Conservation (phyloP, 2,329 filamentous ascomycete species). For the Paracamarosporium sp. region DNA sequence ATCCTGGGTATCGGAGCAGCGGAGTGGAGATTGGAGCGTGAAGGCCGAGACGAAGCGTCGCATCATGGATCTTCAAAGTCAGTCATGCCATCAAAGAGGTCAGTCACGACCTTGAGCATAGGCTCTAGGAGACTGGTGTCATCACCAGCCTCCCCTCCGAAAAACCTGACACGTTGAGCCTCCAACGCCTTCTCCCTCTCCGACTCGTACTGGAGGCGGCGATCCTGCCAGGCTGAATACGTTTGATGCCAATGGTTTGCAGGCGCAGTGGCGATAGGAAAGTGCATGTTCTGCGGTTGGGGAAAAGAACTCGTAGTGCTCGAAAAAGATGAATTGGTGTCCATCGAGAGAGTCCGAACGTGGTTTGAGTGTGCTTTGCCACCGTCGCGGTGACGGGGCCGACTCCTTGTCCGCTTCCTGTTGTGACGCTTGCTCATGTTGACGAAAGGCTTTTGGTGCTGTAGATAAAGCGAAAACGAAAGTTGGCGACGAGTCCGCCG, state of each 20-base stretch:
- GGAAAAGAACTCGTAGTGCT: slow-evolving; percentile 31
- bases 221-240: slow-evolving; percentile 46
- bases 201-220: slow-evolving; percentile 37
- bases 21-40: slow-evolving; percentile 24
- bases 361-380: slow-evolving; percentile 33
- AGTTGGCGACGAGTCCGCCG: slow-evolving; percentile 34
- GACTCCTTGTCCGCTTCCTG: slow-evolving; percentile 51
- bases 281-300: slow-evolving; percentile 12
- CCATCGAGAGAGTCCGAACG: slow-evolving; percentile 37
- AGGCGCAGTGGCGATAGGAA: slow-evolving; percentile 23
- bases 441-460: slow-evolving; percentile 1
- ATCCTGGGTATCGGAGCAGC: slow-evolving; percentile 6
- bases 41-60: slow-evolving; percentile 6
- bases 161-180: slow-evolving; percentile 49
- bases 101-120: slow-evolving; percentile 56
- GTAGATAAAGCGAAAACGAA: not conserved
- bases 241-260: slow-evolving; percentile 46
- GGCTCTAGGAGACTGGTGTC: slow-evolving; percentile 51
- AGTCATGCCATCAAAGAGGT: slow-evolving; percentile 52
- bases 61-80: slow-evolving; percentile 53
- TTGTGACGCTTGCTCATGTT: slow-evolving; percentile 54
- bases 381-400: slow-evolving; percentile 48
- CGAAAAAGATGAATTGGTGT: slow-evolving; percentile 34
- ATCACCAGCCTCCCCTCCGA: slow-evolving; percentile 52
- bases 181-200: slow-evolving; percentile 38